Conservation (phyloP, 345 rosid genomes). For the Abelmoschus esculentus region DNA sequence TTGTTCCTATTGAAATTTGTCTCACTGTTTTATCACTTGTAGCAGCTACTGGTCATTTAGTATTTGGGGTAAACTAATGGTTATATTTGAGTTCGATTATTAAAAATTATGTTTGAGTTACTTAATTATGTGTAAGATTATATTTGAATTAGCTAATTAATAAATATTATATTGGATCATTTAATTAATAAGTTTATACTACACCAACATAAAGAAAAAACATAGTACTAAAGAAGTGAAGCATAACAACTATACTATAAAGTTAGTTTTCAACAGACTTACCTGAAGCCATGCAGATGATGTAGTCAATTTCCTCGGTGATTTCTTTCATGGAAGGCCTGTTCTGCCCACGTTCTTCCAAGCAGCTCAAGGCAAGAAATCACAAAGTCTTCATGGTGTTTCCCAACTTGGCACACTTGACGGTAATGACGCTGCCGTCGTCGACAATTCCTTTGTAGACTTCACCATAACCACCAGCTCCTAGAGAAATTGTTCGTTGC, state of each 20-base stretch:
- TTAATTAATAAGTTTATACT: too few species aligned
- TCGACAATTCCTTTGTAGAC: constrained; percentile 55
- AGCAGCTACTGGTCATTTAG: too few species aligned
- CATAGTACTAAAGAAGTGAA: too few species aligned
- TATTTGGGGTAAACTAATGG: too few species aligned
- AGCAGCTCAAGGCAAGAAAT: constrained; percentile 34
- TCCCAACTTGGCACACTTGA: constrained; percentile 56
- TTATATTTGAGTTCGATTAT: too few species aligned
- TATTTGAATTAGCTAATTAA: too few species aligned
- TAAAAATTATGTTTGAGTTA: too few species aligned
- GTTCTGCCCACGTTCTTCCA: constrained; percentile 53
- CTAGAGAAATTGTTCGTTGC: constrained; percentile 30
- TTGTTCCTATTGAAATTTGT: too few species aligned
- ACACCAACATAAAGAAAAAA: too few species aligned
- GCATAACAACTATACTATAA: neutral
- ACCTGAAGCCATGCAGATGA: neutral
- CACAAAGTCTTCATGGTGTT: constrained; percentile 44
- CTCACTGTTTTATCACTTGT: too few species aligned
- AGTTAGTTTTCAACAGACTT: neutral
- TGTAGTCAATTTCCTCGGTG: constrained; percentile 44
- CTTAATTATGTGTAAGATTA: too few species aligned
- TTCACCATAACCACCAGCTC: constrained; percentile 62
- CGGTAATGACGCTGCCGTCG: constrained; percentile 42
- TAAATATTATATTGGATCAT: too few species aligned
- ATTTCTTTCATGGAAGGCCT: constrained; percentile 24